These are phyloP conservation scores for Cyanodermella asteris DNA, from an alignment of 2,329 filamentous ascomycete species.

Conservation along the genomic window DNA sequence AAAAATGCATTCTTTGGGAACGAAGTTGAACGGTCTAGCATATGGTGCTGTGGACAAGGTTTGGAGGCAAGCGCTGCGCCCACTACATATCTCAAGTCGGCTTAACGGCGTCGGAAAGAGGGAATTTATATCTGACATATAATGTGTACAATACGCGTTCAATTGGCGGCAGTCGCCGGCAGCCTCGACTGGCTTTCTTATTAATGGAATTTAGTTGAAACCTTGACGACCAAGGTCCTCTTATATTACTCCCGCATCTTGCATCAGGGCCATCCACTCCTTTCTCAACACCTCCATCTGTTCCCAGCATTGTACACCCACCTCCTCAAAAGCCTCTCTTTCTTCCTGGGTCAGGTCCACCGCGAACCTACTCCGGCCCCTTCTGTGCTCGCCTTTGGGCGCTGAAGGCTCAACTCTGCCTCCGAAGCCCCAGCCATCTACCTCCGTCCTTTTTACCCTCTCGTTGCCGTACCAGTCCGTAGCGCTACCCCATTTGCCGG, in stretches of 20 bases:
- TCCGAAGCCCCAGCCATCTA: conserved; percentile 60
- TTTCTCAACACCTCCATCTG: conserved; percentile 49
- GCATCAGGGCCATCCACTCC: conserved; percentile 37
- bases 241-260: conserved; percentile 3
- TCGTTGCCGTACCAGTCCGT: conserved; percentile 35
- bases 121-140: too few species aligned
- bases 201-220: too few species aligned
- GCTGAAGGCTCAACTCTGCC: conserved; percentile 31
- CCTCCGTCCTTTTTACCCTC: conserved; percentile 53
- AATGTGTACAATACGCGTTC: too few species aligned
- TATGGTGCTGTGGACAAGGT: too few species aligned
- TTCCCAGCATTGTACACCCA: conserved; percentile 41
- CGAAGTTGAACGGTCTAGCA: too few species aligned
- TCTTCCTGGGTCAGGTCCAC: conserved; percentile 38
- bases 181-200: too few species aligned
- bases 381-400: conserved; percentile 26
- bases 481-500: conserved; percentile 70
- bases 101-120: too few species aligned
- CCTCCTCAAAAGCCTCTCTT: conserved; percentile 37
- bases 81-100: too few species aligned
- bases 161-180: too few species aligned
- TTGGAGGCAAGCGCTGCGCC: too few species aligned
- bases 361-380: conserved; percentile 35
- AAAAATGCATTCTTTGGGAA: too few species aligned
- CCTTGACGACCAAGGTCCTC: too few species aligned